A percentile compares a stretch with the other conserved stretches of the same genome.
Conservation (phyloP, 2,329 filamentous ascomycete species). For the Myriosclerotinia scirpicola region DNA sequence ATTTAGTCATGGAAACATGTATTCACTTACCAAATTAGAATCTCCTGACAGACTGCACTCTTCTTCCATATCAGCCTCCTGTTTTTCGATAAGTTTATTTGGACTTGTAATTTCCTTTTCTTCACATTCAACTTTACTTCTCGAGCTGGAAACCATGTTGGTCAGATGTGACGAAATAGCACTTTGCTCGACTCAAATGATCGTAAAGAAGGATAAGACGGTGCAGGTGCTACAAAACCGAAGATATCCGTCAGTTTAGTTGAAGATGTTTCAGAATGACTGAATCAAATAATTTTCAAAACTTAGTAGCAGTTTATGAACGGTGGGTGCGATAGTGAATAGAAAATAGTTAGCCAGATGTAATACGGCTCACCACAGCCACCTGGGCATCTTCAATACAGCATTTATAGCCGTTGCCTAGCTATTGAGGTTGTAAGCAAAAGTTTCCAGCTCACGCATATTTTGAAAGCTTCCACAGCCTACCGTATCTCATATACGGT, state of each 20-base stretch:
- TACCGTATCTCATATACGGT: neutral
- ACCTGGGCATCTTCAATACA: neutral
- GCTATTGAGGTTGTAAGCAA: too few relatives aligned
- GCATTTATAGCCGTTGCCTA: too few relatives aligned
- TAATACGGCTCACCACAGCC: neutral
- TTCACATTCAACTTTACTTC: neutral
- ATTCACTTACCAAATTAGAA: neutral
- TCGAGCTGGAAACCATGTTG: neutral
- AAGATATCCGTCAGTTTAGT: neutral
- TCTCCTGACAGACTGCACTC: neutral
- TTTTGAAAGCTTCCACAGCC: too few relatives aligned
- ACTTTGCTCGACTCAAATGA: too few relatives aligned
- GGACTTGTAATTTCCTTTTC: neutral
- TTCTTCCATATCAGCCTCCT: neutral
- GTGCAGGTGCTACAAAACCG: neutral
- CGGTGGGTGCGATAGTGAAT: too few relatives aligned
- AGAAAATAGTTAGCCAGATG: neutral
- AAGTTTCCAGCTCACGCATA: too few relatives aligned
- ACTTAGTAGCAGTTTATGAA: rapidly evolving
- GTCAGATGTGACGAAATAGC: neutral
- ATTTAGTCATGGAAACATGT: neutral
- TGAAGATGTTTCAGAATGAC: too few relatives aligned
- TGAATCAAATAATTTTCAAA: neutral
- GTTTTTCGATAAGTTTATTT: neutral
- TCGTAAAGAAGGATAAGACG: neutral